phyloP scores from a whole-genome alignment of 306 rosid species.

The Oxytropis ochrocephala region DNA sequence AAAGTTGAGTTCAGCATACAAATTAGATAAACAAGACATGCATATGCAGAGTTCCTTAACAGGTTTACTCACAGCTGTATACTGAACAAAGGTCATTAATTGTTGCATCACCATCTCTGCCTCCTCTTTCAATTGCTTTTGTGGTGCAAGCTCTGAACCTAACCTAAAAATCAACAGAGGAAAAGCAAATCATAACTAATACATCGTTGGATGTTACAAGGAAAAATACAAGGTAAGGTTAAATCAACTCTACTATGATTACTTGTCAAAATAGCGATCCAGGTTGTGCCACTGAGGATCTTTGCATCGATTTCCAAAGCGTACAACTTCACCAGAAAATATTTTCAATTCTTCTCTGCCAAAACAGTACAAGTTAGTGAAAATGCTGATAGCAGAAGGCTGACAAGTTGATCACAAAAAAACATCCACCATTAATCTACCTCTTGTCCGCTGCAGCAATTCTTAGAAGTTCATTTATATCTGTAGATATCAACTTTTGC shows the following conservation, averaged over 20 bases:
- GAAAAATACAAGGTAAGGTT: background rate
- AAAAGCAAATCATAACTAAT: conserved; percentile 22
- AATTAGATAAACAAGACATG: conserved; percentile 2
- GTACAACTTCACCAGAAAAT: conserved; percentile 92
- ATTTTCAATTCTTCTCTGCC: conserved; percentile 92
- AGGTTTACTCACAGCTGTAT: conserved; percentile 80
- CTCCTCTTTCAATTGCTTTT: conserved; percentile 79
- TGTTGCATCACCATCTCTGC: conserved; percentile 82
- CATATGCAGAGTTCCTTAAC: conserved; percentile 12
- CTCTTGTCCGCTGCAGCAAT: conserved; percentile 96
- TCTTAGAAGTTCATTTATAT: conserved; percentile 83
- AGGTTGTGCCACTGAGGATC: conserved; percentile 99
- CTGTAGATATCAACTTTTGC: conserved; percentile 72
- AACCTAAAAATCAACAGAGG: conserved; percentile 50
- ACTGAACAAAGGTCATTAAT: conserved; percentile 71
- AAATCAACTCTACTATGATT: conserved; percentile 27
- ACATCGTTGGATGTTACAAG: conserved; percentile 1
- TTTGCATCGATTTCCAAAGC: conserved; percentile 98
- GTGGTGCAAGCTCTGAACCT: conserved; percentile 71
- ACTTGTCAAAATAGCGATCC: conserved; percentile 94
- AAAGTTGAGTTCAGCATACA: conserved; percentile 4
- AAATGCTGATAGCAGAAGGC: conserved; percentile 5
- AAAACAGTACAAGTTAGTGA: conserved; percentile 35
- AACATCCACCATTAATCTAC: conserved; percentile 32
- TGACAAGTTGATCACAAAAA: conserved; percentile 9